Conservation (phyloP, 1,284 basidiomycete genomes). For the Naganishia sp. region DNA sequence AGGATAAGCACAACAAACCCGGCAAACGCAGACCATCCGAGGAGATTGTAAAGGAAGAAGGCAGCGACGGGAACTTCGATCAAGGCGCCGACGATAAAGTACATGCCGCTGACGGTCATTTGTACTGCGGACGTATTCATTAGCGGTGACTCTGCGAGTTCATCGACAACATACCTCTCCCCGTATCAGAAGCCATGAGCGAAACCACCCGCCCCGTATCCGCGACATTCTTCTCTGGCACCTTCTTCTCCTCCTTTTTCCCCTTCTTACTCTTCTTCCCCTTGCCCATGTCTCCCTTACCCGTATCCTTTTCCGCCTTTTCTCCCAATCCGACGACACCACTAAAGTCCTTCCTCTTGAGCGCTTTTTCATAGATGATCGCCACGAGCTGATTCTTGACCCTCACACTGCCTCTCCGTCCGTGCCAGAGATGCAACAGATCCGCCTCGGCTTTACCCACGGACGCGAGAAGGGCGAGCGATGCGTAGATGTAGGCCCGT, state of each 20-base stretch:
- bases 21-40: constrained; percentile 80
- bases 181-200: constrained; percentile 52
- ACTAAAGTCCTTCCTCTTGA: constrained; percentile 79
- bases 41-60: constrained; percentile 76
- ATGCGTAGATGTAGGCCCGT: constrained; percentile 69
- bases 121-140: constrained; percentile 36
- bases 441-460: constrained; percentile 70
- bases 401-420: constrained; percentile 68
- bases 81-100: constrained; percentile 66
- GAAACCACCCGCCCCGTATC: constrained; percentile 58
- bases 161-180: constrained; percentile 7
- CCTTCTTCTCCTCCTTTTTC: constrained; percentile 40
- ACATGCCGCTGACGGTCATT: constrained; percentile 43
- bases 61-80: constrained; percentile 77
- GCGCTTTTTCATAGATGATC: constrained; percentile 84
- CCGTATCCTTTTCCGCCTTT: constrained; percentile 40
- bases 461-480: constrained; percentile 65
- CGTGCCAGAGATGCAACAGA: constrained; percentile 74
- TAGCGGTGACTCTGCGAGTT: neutral
- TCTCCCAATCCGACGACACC: constrained; percentile 58
- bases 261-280: constrained; percentile 39
- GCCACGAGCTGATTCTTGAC: constrained; percentile 74
- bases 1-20: constrained; percentile 76
- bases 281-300: constrained; percentile 33
- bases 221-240: constrained; percentile 48